These are phyloP conservation scores for Ophiocordyceps camponoti-rufipedis DNA, from an alignment of 2,329 filamentous ascomycete genomes.

Conservation along the genomic window DNA sequence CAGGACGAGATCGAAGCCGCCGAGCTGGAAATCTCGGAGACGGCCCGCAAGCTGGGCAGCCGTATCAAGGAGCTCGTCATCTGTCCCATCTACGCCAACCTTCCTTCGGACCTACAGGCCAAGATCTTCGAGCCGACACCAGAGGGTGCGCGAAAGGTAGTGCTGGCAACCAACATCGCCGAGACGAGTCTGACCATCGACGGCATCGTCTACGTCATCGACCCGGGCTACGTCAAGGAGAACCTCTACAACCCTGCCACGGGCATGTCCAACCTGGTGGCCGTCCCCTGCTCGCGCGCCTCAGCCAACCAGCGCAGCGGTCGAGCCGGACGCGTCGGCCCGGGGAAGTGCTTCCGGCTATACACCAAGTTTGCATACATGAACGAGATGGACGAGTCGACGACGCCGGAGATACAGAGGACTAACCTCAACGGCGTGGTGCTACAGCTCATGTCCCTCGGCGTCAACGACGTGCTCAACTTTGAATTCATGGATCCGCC, in stretches of 20 bases:
- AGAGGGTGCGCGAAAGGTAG: slow-evolving; percentile 68
- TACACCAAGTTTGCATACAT: slow-evolving; percentile 91
- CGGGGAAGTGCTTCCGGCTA: slow-evolving; percentile 81
- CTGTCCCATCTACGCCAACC: slow-evolving; percentile 83
- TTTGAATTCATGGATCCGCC: slow-evolving; percentile 97
- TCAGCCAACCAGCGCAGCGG: slow-evolving; percentile 87
- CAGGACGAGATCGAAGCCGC: slow-evolving; percentile 92
- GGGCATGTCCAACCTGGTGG: slow-evolving; percentile 81
- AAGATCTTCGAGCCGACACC: slow-evolving; percentile 94
- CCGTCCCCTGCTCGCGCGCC: slow-evolving; percentile 79
- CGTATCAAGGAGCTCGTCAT: slow-evolving; percentile 77
- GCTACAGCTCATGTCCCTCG: slow-evolving; percentile 70
- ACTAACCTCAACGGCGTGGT: slow-evolving; percentile 76
- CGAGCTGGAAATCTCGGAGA: slow-evolving; percentile 69
- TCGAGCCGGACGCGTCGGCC: slow-evolving; percentile 77
- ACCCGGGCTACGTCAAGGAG: slow-evolving; percentile 89
- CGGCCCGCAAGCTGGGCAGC: slow-evolving; percentile 67
- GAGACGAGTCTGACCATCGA: slow-evolving; percentile 93
- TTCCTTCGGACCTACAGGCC: slow-evolving; percentile 76
- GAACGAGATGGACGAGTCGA: slow-evolving; percentile 86
- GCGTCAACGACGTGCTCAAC: slow-evolving; percentile 79
- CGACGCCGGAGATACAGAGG: slow-evolving; percentile 82
- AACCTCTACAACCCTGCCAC: slow-evolving; percentile 84
- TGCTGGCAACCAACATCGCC: slow-evolving; percentile 90
- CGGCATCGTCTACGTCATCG: slow-evolving; percentile 89